phyloP scores from a whole-genome alignment of 768 basidiomycete species.

The Leccinellum rugosiceps region DNA sequence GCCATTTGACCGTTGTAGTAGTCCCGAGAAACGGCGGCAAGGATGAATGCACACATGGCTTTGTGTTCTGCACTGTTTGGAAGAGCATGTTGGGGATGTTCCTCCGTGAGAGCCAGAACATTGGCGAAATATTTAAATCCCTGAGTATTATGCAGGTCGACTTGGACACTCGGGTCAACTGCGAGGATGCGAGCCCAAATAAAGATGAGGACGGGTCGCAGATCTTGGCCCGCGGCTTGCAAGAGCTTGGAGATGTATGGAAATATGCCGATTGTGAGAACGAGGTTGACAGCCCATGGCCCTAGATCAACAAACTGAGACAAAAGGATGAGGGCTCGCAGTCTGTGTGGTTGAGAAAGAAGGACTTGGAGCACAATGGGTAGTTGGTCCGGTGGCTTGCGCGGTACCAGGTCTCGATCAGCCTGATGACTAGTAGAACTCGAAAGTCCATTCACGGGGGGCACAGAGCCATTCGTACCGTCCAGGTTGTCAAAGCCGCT shows the following conservation, averaged over 20 bases:
- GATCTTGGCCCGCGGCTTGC: slow-evolving; percentile 90
- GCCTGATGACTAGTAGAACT: slow-evolving; percentile 4
- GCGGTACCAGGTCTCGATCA: slow-evolving; percentile 59
- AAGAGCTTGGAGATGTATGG: slow-evolving; percentile 97
- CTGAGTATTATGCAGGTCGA: slow-evolving; percentile 77
- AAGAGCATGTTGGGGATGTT: slow-evolving; percentile 51
- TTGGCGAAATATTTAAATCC: slow-evolving; percentile 86
- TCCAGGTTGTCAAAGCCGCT: slow-evolving; percentile 28
- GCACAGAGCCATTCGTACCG: slow-evolving; percentile 7
- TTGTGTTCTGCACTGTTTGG: slow-evolving; percentile 95
- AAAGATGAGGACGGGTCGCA: slow-evolving; percentile 97
- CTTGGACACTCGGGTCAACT: slow-evolving; percentile 90
- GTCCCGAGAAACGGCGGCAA: slow-evolving; percentile 86
- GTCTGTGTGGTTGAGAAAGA: slow-evolving; percentile 91
- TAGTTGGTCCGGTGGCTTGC: slow-evolving; percentile 94
- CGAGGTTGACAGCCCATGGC: slow-evolving; percentile 97
- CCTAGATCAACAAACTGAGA: slow-evolving; percentile 98
- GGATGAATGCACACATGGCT: slow-evolving; percentile 98
- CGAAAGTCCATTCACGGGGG: slow-evolving; percentile 16
- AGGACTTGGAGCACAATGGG: slow-evolving; percentile 98
- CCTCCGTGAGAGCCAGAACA: slow-evolving; percentile 67
- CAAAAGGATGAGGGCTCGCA: slow-evolving; percentile 91
- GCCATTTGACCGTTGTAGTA: slow-evolving; percentile 84
- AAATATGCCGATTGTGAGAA: slow-evolving; percentile 95
- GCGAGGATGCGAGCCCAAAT: slow-evolving; percentile 98